Base-by-base conservation (phyloP, 164 flowering plant species). In the Stephania japonica region DNA sequence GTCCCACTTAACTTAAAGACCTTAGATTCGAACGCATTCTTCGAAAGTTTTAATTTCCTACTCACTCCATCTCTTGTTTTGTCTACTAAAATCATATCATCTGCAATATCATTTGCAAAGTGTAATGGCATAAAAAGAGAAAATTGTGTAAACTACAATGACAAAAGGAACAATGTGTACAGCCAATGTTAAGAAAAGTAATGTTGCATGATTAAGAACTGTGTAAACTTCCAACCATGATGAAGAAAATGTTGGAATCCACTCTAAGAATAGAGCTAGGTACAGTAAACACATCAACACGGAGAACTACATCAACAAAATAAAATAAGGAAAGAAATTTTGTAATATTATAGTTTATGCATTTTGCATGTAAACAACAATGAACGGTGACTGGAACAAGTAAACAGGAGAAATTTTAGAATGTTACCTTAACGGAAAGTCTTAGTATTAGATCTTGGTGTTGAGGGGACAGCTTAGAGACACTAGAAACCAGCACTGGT, bases 371-470 rank as follows among this genome's bases (percentile, higher is more conserved):
- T 18, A 16, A 56, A 9, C 14, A 24, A 24, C 67, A 1, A 62
- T 21, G 50, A 70, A 6, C 50, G 25, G 41, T 42, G 16, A 24
- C 42, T 32, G n/a, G 4, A 47, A 7, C 42, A 27, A 49, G 18
- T 18, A 70, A 12, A 50, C 16, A 21, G 59, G 16, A 50, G 63
- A 18, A 23, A 56, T 4, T 16, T 18, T 65, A 23, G 2, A 72
- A 69, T 42, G 50, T 74, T 73, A 92, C 98, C 98, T 90, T 89
- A 4, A 75, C 71, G 64, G 75, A 78, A 61, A 86, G 81, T 83
- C 98, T 89, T 72, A 94, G 70, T 41, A 92, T 63, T 70, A 91
- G 89, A 73, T 90, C 97, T 80, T 91, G 98, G 75, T 94, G 99
- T 69, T 90, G 95, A 75, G 81, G 75, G 75, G 98, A 88, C 79